These are phyloP conservation scores for Tylopilus sp. DNA, from an alignment of 1,284 basidiomycete species.

Conservation along the genomic window DNA sequence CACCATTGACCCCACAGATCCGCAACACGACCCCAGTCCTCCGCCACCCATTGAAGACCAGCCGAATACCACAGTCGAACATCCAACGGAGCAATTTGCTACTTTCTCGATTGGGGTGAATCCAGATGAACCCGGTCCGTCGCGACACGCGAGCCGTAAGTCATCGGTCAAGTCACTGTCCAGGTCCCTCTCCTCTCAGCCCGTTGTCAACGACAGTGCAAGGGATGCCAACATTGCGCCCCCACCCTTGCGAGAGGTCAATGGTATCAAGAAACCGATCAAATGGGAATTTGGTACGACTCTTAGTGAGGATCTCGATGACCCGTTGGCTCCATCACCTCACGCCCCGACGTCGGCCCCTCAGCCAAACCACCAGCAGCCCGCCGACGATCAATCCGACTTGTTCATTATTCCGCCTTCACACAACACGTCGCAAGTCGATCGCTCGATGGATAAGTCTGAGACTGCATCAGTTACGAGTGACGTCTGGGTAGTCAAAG, in stretches of 20 bases:
- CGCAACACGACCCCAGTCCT: slow-evolving; percentile 1
- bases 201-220: not conserved
- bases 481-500: slow-evolving; percentile 54
- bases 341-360: slow-evolving; percentile 1
- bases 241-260: slow-evolving; percentile 21
- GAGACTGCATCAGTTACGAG: slow-evolving; percentile 23
- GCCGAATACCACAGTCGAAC: slow-evolving; percentile 13
- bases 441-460: slow-evolving; percentile 9
- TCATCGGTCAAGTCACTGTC: slow-evolving; percentile 33
- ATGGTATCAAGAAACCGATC: slow-evolving; percentile 37
- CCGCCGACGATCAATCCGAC: slow-evolving; percentile 1
- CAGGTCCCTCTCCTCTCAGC: slow-evolving; percentile 5
- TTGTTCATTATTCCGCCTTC: not conserved
- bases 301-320: slow-evolving; percentile 19
- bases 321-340: not conserved
- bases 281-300: slow-evolving; percentile 62
- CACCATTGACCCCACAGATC: slow-evolving; percentile 38
- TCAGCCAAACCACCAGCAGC: not conserved
- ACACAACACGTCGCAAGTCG: not conserved
- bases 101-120: slow-evolving; percentile 46
- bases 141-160: slow-evolving; percentile 37
- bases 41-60: slow-evolving; percentile 23
- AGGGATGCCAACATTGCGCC: slow-evolving; percentile 2
- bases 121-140: slow-evolving; percentile 40
- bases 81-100: slow-evolving; percentile 33